Conservation (phyloP, 306 rosid genomes). For the Quercus suber region DNA sequence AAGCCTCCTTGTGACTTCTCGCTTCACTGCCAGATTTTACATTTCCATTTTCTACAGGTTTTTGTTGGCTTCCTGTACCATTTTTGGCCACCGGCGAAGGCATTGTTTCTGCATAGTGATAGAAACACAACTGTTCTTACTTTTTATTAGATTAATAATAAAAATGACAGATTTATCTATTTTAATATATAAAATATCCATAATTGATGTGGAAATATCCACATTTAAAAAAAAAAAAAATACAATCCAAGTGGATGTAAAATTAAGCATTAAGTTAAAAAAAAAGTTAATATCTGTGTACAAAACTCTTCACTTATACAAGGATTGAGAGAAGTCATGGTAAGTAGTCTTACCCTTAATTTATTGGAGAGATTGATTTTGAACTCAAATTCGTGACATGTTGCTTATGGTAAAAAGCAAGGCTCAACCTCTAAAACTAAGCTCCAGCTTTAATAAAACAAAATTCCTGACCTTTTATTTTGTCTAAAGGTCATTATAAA, state of each 20-base stretch:
- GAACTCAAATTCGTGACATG: too few relatives aligned
- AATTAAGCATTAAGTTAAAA: neutral
- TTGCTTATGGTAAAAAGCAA: too few relatives aligned
- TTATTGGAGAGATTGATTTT: too few relatives aligned
- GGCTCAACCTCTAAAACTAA: too few relatives aligned
- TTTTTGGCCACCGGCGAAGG: conserved; percentile 34
- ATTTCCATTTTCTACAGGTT: conserved; percentile 22
- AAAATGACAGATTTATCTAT: neutral
- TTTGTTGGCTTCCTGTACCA: conserved; percentile 25
- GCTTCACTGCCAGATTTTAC: conserved; percentile 25
- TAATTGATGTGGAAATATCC: too few relatives aligned
- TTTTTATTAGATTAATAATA: conserved; percentile 1
- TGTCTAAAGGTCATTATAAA: neutral
- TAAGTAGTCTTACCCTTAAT: too few relatives aligned
- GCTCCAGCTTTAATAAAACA: neutral
- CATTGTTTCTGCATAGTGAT: conserved; percentile 40
- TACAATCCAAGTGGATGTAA: too few relatives aligned
- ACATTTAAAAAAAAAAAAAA: too few relatives aligned
- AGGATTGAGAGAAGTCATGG: too few relatives aligned
- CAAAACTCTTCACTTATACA: too few relatives aligned
- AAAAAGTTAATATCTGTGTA: too few relatives aligned
- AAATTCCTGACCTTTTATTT: neutral
- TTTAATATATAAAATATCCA: too few relatives aligned
- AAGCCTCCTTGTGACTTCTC: conserved; percentile 24
- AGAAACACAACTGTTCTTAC: neutral